Conservation (phyloP, 1,284 basidiomycete species). For the Caloboletus firmus region DNA sequence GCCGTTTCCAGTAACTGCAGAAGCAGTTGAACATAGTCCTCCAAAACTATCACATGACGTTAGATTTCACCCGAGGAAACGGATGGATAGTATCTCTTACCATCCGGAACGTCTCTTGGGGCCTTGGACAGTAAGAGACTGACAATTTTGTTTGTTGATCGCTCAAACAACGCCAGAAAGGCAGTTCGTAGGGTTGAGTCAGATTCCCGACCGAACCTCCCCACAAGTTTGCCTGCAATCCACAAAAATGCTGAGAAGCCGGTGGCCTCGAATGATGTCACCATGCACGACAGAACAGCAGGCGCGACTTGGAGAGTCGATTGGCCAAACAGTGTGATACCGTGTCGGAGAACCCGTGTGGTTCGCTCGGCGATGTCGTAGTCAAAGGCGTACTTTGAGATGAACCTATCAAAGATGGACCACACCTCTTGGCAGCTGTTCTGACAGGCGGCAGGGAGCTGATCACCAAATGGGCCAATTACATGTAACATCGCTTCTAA, state of each 20-base stretch:
- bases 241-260: conserved; percentile 90
- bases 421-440: conserved; percentile 82
- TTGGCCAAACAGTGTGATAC: conserved; percentile 78
- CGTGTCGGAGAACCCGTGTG: conserved; percentile 85
- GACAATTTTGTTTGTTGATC: conserved; percentile 70
- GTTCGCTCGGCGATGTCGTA: conserved; percentile 83
- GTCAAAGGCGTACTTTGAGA: conserved; percentile 78
- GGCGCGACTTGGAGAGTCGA: conserved; percentile 70
- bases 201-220: conserved; percentile 68
- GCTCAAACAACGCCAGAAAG: conserved; percentile 71
- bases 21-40: conserved; percentile 90
- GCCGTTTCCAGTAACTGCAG: conserved; percentile 66
- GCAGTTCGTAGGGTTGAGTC: conserved; percentile 52
- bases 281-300: conserved; percentile 74
- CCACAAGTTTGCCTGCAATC: conserved; percentile 86
- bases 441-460: conserved; percentile 78
- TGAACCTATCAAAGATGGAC: conserved; percentile 78
- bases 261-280: conserved; percentile 75
- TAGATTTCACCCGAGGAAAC: not conserved
- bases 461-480: conserved; percentile 77
- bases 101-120: conserved; percentile 78
- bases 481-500: conserved; percentile 85
- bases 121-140: conserved; percentile 64
- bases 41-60: conserved; percentile 66
- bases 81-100: conserved; percentile 43